Conservation (phyloP, 495 filamentous ascomycete species). For the Penicillium robsamsonii region DNA sequence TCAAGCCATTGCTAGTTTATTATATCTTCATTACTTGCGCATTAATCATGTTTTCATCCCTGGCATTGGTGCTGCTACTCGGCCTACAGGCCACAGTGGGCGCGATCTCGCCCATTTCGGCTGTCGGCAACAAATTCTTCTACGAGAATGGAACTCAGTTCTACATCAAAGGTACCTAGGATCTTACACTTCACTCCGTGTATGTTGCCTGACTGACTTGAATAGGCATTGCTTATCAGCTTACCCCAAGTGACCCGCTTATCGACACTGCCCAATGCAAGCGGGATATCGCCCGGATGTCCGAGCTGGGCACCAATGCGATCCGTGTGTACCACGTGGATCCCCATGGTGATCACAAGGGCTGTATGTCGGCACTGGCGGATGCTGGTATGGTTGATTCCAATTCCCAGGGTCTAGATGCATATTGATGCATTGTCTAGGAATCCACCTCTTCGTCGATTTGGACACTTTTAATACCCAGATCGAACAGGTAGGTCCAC, state of each 20-base stretch:
- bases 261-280: conserved; percentile 72
- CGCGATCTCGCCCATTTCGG: conserved; percentile 57
- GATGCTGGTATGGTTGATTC: conserved; percentile 53
- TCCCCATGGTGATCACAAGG: conserved; percentile 64
- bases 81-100: conserved; percentile 28
- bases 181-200: background rate
- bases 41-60: conserved; percentile 28
- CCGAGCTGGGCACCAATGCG: conserved; percentile 74
- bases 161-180: conserved; percentile 70
- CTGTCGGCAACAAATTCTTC: conserved; percentile 84
- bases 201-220: conserved; percentile 11
- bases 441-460: conserved; percentile 74
- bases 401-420: background rate
- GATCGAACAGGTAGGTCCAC: conserved; percentile 60
- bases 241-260: conserved; percentile 69
- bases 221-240: conserved; percentile 69
- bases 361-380: conserved; percentile 67
- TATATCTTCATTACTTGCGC: background rate
- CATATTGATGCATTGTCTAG: background rate
- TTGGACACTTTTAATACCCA: conserved; percentile 80
- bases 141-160: conserved; percentile 72
- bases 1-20: background rate
- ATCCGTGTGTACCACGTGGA: conserved; percentile 92
- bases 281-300: conserved; percentile 75
- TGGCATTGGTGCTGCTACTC: conserved; percentile 27